Base-by-base conservation (phyloP, 148 eudicot genomes). In the Nepenthes gracilis region DNA sequence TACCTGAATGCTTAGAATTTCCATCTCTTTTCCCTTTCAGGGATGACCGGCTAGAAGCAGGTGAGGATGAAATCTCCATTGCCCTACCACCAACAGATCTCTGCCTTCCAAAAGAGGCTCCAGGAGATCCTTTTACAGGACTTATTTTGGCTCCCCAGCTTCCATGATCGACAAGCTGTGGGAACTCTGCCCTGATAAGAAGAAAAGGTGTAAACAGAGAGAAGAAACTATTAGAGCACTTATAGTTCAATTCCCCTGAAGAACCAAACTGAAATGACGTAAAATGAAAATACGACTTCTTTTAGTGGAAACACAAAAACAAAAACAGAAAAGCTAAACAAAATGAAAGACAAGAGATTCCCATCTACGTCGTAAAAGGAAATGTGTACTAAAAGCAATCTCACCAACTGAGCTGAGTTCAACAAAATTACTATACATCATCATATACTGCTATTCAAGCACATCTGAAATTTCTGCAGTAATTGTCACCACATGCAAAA, bases 1-100 rank as follows among this genome's bases (percentile, higher is more conserved):
- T 70, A 85, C 99, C 99, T 71, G 95, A 81, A 50, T 71, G 70
- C 69, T 84, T 94, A 12, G 75, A 68, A 64, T 59, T 78, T 50
- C 74, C 72, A 74, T 76, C 81, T 47, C 69, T 78, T 70, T 94
- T 86, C 64, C 84, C 97, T 76, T 77, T 84, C 12, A 45, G 64
- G 5, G 77, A 76, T 1, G 81, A 57, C n/a, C 70, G 79, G 55
- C 82, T 60, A 54, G 85, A 63, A 52, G 78, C 79, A 69, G 85
- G 85, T 51, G 82, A 73, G 3, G 83, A 64, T 9, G 83, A 74
- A 67, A 70, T 47, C 53, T 80, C 81, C 53, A 62, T 59, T 60
- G 73, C 67, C 72, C 67, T 76, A 13, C 81, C 73, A 50, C 83
- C 74, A 15, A 52, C 52, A 58, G 88, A 72, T 71, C 81, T 93